Base-by-base conservation (phyloP, 495 filamentous ascomycete genomes). In the Penicillium subrubescens region DNA sequence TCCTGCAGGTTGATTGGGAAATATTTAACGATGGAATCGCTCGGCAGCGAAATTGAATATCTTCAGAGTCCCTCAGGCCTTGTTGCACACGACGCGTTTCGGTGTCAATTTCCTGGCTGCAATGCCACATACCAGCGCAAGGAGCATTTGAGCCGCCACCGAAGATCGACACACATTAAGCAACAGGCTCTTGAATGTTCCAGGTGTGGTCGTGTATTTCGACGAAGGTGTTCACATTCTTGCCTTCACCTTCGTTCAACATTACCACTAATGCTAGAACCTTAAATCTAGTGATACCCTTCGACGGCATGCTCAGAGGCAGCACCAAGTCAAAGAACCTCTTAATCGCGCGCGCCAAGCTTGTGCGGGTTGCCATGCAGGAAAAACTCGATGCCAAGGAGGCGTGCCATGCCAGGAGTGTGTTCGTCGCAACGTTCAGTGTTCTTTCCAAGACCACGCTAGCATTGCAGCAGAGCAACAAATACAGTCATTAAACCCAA, bases 381-480 rank as follows among this genome's bases (percentile, higher is more conserved):
- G 31, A 0, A 77, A 77, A 41, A 35, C 64, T 48, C 66, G 74
- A 0, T 75, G 74, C 17, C 52, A 77, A 68, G 74, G 74, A 0
- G 67, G 67, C 3, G 29, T 60, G 7, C 72, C 72, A 35, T 77
- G 74, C 44, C 43, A 55, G 14, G 67, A 69, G 43, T 77, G 74
- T 54, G 2, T 64, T 7, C 69, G 64, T 41, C 72, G 73, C 59
- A 62, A 56, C 0, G 66, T 71, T 14, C 31, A 48, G 37, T 73
- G 71, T 39, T 65, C 63, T 27, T 58, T 70, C 14, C 12, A 34
- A 1, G 39, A 63, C 21, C 25, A 19, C 34, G 11, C 8, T 52
- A 25, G 23, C 39, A 46, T 44, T 33, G 52, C 29, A 35, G 29
- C 11, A 34, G 29, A 55, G 25, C 52, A 55, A 35, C 52, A 21